Conservation (phyloP, 768 basidiomycete species). For the Russula griseocarnosa region DNA sequence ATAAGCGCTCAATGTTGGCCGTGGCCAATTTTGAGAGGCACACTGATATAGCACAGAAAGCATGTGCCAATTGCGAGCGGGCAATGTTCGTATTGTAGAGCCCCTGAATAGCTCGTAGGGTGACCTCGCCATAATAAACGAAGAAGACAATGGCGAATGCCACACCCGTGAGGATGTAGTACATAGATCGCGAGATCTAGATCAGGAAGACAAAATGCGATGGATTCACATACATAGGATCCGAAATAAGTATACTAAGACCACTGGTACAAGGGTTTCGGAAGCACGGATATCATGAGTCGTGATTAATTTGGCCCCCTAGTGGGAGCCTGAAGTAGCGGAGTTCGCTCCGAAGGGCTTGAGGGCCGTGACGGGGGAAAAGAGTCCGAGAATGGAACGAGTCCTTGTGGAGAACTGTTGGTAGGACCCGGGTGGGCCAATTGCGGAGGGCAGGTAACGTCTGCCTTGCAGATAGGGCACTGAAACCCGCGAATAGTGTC, state of each 20-base stretch:
- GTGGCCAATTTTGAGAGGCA: background rate
- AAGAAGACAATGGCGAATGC: background rate
- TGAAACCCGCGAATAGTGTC: slow-evolving; percentile 32
- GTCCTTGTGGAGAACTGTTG: background rate
- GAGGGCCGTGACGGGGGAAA: slow-evolving; percentile 15
- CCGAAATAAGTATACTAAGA: slow-evolving; percentile 24
- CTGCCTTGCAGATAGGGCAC: slow-evolving; percentile 92
- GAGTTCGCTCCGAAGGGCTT: slow-evolving; percentile 20
- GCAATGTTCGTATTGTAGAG: background rate
- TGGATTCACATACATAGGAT: slow-evolving; percentile 21
- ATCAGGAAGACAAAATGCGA: slow-evolving; percentile 21
- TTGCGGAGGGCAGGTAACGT: slow-evolving; percentile 67
- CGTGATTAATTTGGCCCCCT: slow-evolving; percentile 11
- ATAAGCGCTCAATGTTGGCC: background rate
- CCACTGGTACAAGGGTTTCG: slow-evolving; percentile 19
- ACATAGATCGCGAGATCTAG: slow-evolving; percentile 1
- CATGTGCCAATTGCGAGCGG: background rate
- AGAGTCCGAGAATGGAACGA: slow-evolving; percentile 1
- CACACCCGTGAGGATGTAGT: background rate
- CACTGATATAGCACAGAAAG: background rate
- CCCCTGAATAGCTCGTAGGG: background rate
- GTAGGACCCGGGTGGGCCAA: slow-evolving; percentile 26
- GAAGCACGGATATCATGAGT: slow-evolving; percentile 21
- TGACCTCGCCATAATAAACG: slow-evolving; percentile 8
- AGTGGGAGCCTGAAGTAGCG: slow-evolving; percentile 15